Evolutionary conservation across 257 asterid species (phyloP), one percentile per base, ranked within the genome.

Genomic region (Gentiana straminea): DNA sequence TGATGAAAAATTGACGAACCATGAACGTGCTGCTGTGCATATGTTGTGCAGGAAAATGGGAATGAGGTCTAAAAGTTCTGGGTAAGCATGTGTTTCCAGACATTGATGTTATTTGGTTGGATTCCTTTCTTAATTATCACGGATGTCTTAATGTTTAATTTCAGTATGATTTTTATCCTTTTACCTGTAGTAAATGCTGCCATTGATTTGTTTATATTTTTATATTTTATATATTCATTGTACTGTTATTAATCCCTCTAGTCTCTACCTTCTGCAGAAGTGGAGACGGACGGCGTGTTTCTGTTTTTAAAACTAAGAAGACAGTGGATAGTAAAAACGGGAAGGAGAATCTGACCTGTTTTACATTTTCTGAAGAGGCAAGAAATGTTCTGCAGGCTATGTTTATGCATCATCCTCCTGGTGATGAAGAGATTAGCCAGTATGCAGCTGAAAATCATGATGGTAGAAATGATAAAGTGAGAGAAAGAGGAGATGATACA

Each of bases 321-420:
- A 58, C 41, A 58, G 45, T 2, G 41, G 71, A 55, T 43, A 41
- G 54, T n/a, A 44, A 3, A 53, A 62, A 77, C 55, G 69, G 53
- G 70, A 64, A 63, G 70, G 89, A 77, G 51, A 73, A 41, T 5
- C 75, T 72, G 33, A 64, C 61, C 57, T 52, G 78, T 63, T 87
- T 84, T 65, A 77, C 57, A 59, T 91, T 87, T 75, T 81, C 93
- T 39, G 81, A 68, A 68, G 81, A 69, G 57, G 69, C 95, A 39
- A 78, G 71, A 65, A 64, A 68, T 71, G 79, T 71, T 69, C 76
- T 91, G 61, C 81, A 72, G 64, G 92, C 83, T 70, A 66, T 83
- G 64, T 91, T 91, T 75, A 75, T 82, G 61, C 77, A 13, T 39
- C 77, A 78, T 56, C 98, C 98, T 50, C 98, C 98, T 39, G 80